These are phyloP conservation scores for Lupinus albus DNA, from an alignment of 306 rosid species.

Conservation along the genomic window DNA sequence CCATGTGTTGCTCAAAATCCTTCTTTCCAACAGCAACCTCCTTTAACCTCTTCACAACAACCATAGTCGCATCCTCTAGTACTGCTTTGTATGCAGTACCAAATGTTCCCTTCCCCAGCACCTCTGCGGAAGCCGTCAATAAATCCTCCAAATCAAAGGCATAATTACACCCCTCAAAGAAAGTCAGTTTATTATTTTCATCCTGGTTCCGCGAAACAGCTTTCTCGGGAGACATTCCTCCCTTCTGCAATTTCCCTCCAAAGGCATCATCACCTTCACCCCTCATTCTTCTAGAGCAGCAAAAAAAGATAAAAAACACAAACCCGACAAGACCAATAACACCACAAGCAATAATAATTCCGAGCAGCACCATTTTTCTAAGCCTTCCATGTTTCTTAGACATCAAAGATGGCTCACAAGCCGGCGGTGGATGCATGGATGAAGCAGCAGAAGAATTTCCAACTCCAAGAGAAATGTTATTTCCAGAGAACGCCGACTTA, in stretches of 20 bases:
- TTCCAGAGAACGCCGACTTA: conserved; percentile 63
- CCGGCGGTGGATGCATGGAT: conserved; percentile 49
- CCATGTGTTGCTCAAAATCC: conserved; percentile 56
- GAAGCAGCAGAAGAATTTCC: conserved; percentile 35
- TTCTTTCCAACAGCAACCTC: conserved; percentile 53
- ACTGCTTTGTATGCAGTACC: conserved; percentile 54
- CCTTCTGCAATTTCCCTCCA: conserved; percentile 70
- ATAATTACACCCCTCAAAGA: conserved; percentile 54
- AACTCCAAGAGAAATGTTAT: conserved; percentile 51
- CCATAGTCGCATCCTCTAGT: conserved; percentile 49
- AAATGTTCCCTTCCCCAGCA: conserved; percentile 50
- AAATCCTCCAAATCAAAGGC: conserved; percentile 54
- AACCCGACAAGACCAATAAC: conserved; percentile 65
- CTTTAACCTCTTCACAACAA: conserved; percentile 56
- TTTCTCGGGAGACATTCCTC: conserved; percentile 86
- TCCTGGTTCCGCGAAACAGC: conserved; percentile 76
- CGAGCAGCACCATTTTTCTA: conserved; percentile 62
- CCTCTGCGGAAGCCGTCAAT: conserved; percentile 56
- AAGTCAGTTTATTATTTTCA: conserved; percentile 56
- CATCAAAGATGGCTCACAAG: conserved; percentile 37
- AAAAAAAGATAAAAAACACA: conserved; percentile 56
- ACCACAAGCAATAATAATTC: conserved; percentile 59
- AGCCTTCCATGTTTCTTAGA: conserved; percentile 54
- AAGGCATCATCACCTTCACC: conserved; percentile 44
- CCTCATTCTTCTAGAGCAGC: conserved; percentile 59